Evolutionary conservation across 768 basidiomycete genomes (phyloP).

Genomic region (Boletales sp.): DNA sequence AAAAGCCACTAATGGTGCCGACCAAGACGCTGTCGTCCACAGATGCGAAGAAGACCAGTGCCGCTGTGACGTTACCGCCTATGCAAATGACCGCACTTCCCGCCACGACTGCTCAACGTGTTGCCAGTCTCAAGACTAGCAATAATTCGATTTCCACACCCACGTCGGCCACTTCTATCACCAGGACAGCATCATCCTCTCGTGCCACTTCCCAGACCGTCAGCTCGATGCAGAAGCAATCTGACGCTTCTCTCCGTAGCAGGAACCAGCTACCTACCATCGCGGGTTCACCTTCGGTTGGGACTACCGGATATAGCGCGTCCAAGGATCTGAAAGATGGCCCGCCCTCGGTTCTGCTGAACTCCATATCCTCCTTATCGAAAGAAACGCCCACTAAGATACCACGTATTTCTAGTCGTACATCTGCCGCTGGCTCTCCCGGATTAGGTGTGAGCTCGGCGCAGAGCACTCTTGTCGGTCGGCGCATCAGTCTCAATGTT

Average conservation of each 20-base stretch:
- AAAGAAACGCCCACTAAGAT: slow-evolving; percentile 94
- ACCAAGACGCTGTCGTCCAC: slow-evolving; percentile 77
- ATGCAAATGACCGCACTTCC: slow-evolving; percentile 88
- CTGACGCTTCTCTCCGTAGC: slow-evolving; percentile 73
- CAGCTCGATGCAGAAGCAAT: slow-evolving; percentile 85
- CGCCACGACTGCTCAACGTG: slow-evolving; percentile 75
- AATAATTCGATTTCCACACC: slow-evolving; percentile 44
- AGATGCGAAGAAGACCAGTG: slow-evolving; percentile 71
- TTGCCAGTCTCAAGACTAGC: slow-evolving; percentile 72
- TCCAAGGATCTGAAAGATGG: slow-evolving; percentile 56
- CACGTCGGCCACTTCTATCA: slow-evolving; percentile 37
- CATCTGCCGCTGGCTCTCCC: slow-evolving; percentile 72
- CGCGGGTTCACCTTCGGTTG: slow-evolving; percentile 89
- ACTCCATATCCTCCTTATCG: slow-evolving; percentile 47
- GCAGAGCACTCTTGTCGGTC: slow-evolving; percentile 43
- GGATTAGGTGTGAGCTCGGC: slow-evolving; percentile 60
- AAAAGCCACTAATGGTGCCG: slow-evolving; percentile 8
- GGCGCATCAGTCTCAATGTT: slow-evolving; percentile 64
- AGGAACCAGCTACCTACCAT: slow-evolving; percentile 84
- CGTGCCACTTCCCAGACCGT: slow-evolving; percentile 77
- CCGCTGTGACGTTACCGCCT: slow-evolving; percentile 74
- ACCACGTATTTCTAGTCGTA: slow-evolving; percentile 85
- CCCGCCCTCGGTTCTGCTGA: slow-evolving; percentile 50
- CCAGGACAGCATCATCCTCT: slow-evolving; percentile 46
- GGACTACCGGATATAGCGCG: slow-evolving; percentile 50